A percentile compares a stretch with the other conserved stretches of the same genome.
Evolutionary conservation across 2,329 filamentous ascomycete genomes (phyloP).

Genomic region (Rhynchosporium agropyri): DNA sequence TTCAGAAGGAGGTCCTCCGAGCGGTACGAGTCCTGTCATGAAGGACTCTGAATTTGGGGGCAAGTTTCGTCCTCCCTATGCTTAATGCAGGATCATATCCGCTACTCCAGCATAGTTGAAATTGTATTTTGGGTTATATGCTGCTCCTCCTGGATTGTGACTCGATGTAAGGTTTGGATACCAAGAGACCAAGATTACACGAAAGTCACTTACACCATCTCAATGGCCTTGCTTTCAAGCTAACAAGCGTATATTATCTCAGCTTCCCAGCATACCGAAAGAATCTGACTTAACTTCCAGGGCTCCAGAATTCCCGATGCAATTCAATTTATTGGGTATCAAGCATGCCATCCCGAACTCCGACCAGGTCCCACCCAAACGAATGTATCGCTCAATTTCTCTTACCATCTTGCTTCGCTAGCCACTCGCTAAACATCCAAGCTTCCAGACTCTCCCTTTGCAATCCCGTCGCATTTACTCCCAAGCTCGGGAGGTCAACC

Average conservation of each 20-base stretch:
- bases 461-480: not conserved
- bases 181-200: too few species aligned
- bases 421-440: slow-evolving; percentile 11
- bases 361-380: not conserved
- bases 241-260: too few species aligned
- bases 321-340: not conserved
- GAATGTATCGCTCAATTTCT: not conserved
- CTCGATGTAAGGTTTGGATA: not conserved
- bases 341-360: not conserved
- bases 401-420: slow-evolving; percentile 7
- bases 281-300: too few species aligned
- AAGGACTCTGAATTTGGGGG: slow-evolving; percentile 17
- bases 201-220: too few species aligned
- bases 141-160: not conserved
- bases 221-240: too few species aligned
- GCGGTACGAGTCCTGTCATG: slow-evolving; percentile 27
- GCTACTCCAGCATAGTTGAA: slow-evolving; percentile 4
- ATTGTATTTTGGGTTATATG: not conserved
- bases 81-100: slow-evolving; percentile 9
- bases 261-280: too few species aligned
- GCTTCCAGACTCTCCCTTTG: slow-evolving; percentile 11
- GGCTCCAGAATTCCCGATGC: too few species aligned
- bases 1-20: slow-evolving; percentile 19
- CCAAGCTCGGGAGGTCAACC: not conserved
- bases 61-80: slow-evolving; percentile 20